These are phyloP conservation scores for Pythium brachiatum DNA, from an alignment of 352 stramenopile genomes.

Conservation along the genomic window DNA sequence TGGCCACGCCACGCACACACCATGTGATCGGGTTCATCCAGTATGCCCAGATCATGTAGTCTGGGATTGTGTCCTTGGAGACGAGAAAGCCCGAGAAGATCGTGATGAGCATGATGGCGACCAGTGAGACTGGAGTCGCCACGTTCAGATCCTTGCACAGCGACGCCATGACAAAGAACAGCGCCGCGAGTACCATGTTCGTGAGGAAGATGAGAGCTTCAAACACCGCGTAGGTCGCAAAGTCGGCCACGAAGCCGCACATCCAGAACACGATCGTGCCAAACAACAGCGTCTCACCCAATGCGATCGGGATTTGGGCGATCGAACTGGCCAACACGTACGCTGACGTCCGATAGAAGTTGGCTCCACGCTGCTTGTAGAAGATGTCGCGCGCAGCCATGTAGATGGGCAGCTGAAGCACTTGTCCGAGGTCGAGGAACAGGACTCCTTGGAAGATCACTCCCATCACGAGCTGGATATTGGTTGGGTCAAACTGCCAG, in stretches of 20 bases:
- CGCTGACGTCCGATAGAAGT: conserved; percentile 64
- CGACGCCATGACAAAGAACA: conserved; percentile 33
- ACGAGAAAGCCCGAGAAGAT: conserved; percentile 40
- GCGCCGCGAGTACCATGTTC: conserved; percentile 27
- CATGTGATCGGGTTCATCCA: conserved; percentile 45
- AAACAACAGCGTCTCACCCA: conserved; percentile 63
- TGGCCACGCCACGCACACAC: conserved; percentile 20
- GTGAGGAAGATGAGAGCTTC: conserved; percentile 52
- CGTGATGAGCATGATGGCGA: conserved; percentile 27
- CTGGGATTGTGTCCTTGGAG: conserved; percentile 29
- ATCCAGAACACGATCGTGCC: conserved; percentile 73
- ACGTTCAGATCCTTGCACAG: conserved; percentile 22
- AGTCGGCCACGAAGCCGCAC: conserved; percentile 43
- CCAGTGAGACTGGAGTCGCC: conserved; percentile 18
- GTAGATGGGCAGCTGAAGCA: conserved; percentile 73
- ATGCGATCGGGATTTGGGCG: conserved; percentile 32
- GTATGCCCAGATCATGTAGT: conserved; percentile 42
- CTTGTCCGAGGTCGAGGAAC: conserved; percentile 69
- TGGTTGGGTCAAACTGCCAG: conserved; percentile 21
- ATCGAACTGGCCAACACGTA: conserved; percentile 54
- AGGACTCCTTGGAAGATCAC: conserved; percentile 76
- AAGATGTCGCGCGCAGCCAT: conserved; percentile 54
- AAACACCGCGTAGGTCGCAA: conserved; percentile 51
- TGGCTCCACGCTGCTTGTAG: conserved; percentile 76
- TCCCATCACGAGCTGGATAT: conserved; percentile 40